A percentile compares a stretch with the other conserved stretches of the same genome.
Evolutionary conservation across 192 early-diverging fungal species (phyloP).

Genomic region (Coemansia sp.): DNA sequence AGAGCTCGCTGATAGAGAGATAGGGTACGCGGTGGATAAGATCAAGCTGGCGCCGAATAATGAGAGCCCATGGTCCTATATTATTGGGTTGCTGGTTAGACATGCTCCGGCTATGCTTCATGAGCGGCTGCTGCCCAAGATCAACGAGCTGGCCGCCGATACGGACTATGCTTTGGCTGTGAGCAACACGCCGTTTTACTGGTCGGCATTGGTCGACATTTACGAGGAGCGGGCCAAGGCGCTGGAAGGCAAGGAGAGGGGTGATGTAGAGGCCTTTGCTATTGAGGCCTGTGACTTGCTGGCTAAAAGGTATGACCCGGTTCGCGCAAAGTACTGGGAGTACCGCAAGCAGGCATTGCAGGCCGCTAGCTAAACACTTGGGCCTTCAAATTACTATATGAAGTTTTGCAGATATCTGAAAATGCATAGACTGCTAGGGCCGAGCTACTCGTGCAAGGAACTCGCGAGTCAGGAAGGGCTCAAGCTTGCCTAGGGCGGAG

Average conservation of each 20-base stretch:
- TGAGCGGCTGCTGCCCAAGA: conserved; percentile 29
- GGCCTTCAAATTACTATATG: neutral
- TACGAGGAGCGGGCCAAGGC: conserved; percentile 32
- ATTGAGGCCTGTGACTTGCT: conserved; percentile 23
- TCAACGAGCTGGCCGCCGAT: conserved; percentile 27
- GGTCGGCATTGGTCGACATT: conserved; percentile 48
- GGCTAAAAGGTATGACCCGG: conserved; percentile 30
- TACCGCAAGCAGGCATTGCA: conserved; percentile 24
- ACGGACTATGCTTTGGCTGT: conserved; percentile 14
- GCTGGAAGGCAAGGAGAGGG: conserved; percentile 7
- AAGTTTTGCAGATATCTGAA: neutral
- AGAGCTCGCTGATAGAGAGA: conserved; percentile 59
- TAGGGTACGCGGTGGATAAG: conserved; percentile 65
- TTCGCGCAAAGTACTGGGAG: conserved; percentile 45
- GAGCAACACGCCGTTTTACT: conserved; percentile 38
- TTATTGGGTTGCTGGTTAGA: conserved; percentile 61
- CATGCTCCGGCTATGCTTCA: conserved; percentile 36
- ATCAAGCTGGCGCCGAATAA: conserved; percentile 85
- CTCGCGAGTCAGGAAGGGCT: conserved; percentile 27
- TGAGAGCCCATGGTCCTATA: conserved; percentile 90
- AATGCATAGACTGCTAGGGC: neutral
- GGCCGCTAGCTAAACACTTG: neutral
- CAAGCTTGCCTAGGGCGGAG: conserved; percentile 4
- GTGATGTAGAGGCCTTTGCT: conserved; percentile 14
- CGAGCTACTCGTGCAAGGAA: conserved; percentile 8